Conservation (phyloP, 176 grass and related monocot genomes). For the Oryza coarctata region DNA sequence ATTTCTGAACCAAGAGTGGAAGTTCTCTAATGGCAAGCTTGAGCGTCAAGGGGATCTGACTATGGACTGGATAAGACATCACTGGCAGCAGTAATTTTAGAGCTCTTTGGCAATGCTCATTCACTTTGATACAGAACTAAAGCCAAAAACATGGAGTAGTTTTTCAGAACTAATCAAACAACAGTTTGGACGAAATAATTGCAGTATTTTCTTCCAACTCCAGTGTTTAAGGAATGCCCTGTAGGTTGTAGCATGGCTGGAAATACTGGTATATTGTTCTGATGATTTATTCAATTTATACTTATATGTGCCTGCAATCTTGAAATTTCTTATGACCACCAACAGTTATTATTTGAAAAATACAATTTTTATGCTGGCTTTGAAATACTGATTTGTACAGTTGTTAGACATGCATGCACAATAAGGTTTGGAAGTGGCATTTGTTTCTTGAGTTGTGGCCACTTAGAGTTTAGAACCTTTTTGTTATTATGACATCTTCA, state of each 20-base stretch:
- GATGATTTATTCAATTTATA: slow-evolving; percentile 1
- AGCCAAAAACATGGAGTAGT: too few species aligned
- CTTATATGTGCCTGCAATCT: neutral
- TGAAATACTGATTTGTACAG: neutral
- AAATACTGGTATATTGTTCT: neutral
- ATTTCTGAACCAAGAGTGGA: neutral
- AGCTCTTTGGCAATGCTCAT: neutral
- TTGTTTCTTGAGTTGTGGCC: neutral
- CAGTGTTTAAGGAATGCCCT: slow-evolving; percentile 2
- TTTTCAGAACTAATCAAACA: too few species aligned
- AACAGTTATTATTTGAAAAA: neutral
- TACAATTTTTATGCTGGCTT: neutral
- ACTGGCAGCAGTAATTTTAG: neutral
- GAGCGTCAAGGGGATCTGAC: neutral
- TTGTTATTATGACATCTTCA: neutral
- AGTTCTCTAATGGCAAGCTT: neutral
- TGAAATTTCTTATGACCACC: neutral
- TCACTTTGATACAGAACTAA: too few species aligned
- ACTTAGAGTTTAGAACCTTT: neutral
- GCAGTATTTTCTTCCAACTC: neutral
- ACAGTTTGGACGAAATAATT: too few species aligned
- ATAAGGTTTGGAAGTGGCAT: neutral
- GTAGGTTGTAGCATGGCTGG: neutral
- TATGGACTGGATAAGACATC: neutral
- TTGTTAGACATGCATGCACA: slow-evolving; percentile 2